A percentile compares a stretch with the other conserved stretches of the same genome.
Evolutionary conservation across 78 protist species (phyloP).

Genomic region (Dictyostelium capitatum): DNA sequence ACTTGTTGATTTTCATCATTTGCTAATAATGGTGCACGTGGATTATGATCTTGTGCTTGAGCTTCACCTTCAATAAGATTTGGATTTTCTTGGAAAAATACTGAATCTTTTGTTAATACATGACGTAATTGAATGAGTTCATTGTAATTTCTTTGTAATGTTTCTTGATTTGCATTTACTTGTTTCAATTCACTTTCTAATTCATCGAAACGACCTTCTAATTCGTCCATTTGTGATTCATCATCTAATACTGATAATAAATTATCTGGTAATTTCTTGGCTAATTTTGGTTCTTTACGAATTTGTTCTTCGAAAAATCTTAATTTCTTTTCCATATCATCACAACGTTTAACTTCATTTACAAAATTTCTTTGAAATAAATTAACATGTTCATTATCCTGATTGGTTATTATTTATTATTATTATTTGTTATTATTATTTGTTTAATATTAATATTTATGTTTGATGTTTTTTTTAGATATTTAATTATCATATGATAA

Average conservation of each 20-base stretch:
- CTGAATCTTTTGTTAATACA: constrained; percentile 81
- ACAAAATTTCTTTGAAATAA: constrained; percentile 94
- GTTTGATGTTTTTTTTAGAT: neutral
- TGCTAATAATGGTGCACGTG: constrained; percentile 45
- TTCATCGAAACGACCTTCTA: constrained; percentile 82
- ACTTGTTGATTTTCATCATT: constrained; percentile 13
- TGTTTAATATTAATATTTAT: neutral
- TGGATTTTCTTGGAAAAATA: constrained; percentile 87
- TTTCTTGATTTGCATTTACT: constrained; percentile 85
- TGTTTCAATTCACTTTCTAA: constrained; percentile 83
- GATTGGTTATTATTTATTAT: neutral
- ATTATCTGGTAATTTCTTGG: constrained; percentile 5
- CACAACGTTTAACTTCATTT: constrained; percentile 92
- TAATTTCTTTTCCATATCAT: constrained; percentile 94
- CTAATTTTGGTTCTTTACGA: constrained; percentile 30
- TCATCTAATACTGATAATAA: constrained; percentile 8
- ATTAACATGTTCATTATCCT: constrained; percentile 88
- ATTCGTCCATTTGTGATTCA: constrained; percentile 76
- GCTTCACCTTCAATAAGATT: constrained; percentile 40
- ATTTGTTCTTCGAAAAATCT: constrained; percentile 83
- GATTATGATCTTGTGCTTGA: constrained; percentile 28
- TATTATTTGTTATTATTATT: neutral
- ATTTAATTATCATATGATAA: neutral
- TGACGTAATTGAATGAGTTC: constrained; percentile 84
- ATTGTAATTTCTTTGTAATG: constrained; percentile 69